Evolutionary conservation across 108 stramenopile species (phyloP), one percentile per base, ranked within the genome.

Genomic region (Thalassiosira profunda): DNA sequence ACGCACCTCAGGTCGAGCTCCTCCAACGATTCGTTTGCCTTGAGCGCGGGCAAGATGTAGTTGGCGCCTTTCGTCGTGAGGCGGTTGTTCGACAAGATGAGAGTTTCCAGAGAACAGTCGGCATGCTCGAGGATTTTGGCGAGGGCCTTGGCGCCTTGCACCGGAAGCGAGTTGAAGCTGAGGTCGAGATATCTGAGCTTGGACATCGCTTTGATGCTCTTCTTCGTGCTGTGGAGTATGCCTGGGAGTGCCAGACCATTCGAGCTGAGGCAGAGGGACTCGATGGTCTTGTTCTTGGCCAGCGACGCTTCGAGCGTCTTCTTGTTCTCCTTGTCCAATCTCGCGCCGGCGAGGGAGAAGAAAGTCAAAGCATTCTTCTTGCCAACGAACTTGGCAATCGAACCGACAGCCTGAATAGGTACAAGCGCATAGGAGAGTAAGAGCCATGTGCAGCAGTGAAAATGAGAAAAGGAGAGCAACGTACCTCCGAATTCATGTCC

Each of bases 1-100:
- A n/a, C n/a, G n/a, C n/a, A n/a, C n/a, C n/a, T 52, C 51, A 52
- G 18, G 29, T 52, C 51, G 11, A 52, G n/a, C 7, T 52, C 17
- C 28, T 52, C 15, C 51, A 52, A 6, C 4, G 51, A 20, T 10
- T 31, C 17, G 6, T 52, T 52, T 17, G 29, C 33, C 51, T 52
- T 52, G 1, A 52, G 51, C 17, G 51, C 51, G 7, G 51, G 51
- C 21, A 52, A 28, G 7, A 52, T 5, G 33, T 5, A 23, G 9
- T 30, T 52, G 34, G 51, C 30, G 17, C 51, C 51, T 52, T 52
- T 52, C 0, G 51, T 28, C 3, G 28, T 52, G 34, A 52, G 21
- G 8, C 33, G 51, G 33, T 31, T 52, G 51, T 30, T 52, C 7
- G 51, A 52, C 51, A 52, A 20, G 10, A 29, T 30, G 7, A 52